phyloP scores from a whole-genome alignment of 306 rosid species.

The Vachellia collinsii region DNA sequence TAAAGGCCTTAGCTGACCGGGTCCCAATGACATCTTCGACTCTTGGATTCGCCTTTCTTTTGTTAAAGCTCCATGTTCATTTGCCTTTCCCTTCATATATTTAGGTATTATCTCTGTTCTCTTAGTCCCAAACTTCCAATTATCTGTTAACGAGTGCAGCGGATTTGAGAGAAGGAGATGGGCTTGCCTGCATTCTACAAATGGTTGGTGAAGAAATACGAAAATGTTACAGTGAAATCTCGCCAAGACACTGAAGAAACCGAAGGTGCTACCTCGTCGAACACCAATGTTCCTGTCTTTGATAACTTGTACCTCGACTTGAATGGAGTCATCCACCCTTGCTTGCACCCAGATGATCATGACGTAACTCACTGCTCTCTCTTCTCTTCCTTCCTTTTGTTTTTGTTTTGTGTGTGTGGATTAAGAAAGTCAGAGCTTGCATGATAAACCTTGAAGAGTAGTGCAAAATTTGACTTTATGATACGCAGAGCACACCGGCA shows the following conservation, averaged over 20 bases:
- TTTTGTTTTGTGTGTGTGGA: not conserved
- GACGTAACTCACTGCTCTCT: conserved; percentile 27
- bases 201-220: conserved; percentile 54
- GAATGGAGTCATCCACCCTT: conserved; percentile 63
- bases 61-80: not conserved
- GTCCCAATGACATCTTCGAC: not conserved
- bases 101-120: not conserved
- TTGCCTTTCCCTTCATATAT: not conserved
- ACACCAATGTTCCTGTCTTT: conserved; percentile 41
- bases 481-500: conserved; percentile 35
- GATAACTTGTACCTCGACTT: conserved; percentile 65
- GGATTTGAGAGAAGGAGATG: conserved; percentile 36
- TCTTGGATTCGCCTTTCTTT: not conserved
- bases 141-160: not conserved
- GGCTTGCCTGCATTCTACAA: conserved; percentile 61
- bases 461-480: not conserved
- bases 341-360: conserved; percentile 51
- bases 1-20: not conserved
- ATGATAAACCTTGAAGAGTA: not conserved
- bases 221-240: conserved; percentile 26
- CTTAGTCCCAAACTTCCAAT: not conserved
- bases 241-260: conserved; percentile 9
- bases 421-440: not conserved
- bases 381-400: too few relatives aligned
- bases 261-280: conserved; percentile 26